Base-by-base conservation (phyloP, 164 flowering plant species). In the Umbilicus rupestris region DNA sequence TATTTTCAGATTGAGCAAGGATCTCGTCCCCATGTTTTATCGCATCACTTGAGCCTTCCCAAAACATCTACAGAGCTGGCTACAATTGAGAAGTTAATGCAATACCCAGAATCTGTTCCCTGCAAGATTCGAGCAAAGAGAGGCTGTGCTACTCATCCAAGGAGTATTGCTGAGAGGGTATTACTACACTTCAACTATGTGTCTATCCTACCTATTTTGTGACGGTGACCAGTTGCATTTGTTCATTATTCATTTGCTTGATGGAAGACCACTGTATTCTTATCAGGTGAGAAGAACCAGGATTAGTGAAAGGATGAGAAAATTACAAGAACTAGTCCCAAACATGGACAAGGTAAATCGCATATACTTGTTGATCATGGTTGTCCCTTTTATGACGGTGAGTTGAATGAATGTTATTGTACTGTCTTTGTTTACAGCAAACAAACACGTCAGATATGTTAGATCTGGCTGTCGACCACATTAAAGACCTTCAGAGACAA, bases 161-260 rank as follows among this genome's bases (percentile, higher is more conserved):
- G 92, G 69, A 88, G 92, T 71, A 88, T 86, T 28, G 95, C 95
- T 0, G 89, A 88, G 71, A 78, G 95, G 85, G 95, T 87, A 82
- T 64, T 42, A 19, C 6, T 28, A 22, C 14, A 39, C n/a, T 29
- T 55, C 3, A 15, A 12, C 47, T 19, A 63, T 3, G 6, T 42
- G 16, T 17, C 22, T 45, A 47, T 11, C 39, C 31, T 42, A 11
- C 14, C 3, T 9, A 50, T 50, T 20, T 42, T 20, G 9, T 65
- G 10, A 22, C 57, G 22, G 9, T 47, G 0, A 22, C 29, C 28
- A 50, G 57, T 22, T 50, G 28, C 57, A 50, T 20, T 22, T 50
- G 0, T 44, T 42, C 37, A 7, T 41, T 4, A 26, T 24, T 16
- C 35, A 7, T 12, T 12, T 44, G 49, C 24, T 11, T 22, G 57